Base-by-base conservation (phyloP, 2,329 filamentous ascomycete species). In the Arthrobotrys megalospora region DNA sequence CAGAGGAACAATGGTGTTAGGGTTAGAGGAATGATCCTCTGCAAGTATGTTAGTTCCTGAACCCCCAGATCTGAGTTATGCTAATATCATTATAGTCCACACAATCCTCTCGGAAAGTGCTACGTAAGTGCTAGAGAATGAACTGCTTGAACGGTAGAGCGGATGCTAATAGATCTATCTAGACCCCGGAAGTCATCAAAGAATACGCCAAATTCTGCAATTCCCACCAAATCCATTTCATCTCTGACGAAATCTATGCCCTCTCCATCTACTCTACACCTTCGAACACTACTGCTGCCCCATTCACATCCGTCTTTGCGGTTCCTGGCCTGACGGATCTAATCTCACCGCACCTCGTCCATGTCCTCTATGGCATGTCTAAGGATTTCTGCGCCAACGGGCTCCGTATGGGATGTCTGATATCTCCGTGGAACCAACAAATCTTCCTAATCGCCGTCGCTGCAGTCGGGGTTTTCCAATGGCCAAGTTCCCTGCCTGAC, bases 241-340 rank as follows among this genome's bases (percentile, higher is more conserved):
- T 90, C 82, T 86, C 85, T 80, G 88, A 90, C 81, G 89, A 90
- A 81, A 87, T 90, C 45, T 90, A 90, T 80, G 89, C 88, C 1
- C 81, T 88, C 3, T 89, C 88, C 0, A 83, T 86, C 0, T 90
- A 86, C 81, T 76, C 84, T 6, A 88, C 86, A 76, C 83, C 34
- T 41, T 83, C 79, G 70, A 85, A 82, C 48, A 68, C 71, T 0
- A 10, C 52, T 0, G 80, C 82, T 0, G 63, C 79, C 0, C 81
- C 83, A 0, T 89, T 89, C 75, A 84, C 84, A 8, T 89, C 87
- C 0, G 82, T 83, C 0, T 82, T 88, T 1, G 84, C 86, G 0
- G 53, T 78, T 24, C 75, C 75, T 0, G 85, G 83, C 0, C 80
- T 88, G 36, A 88, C 90, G 36, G 86, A 89, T 3, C 11, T 72